Conservation (phyloP, 73 alveolate genomes). For the Paramecium primaurelia region DNA sequence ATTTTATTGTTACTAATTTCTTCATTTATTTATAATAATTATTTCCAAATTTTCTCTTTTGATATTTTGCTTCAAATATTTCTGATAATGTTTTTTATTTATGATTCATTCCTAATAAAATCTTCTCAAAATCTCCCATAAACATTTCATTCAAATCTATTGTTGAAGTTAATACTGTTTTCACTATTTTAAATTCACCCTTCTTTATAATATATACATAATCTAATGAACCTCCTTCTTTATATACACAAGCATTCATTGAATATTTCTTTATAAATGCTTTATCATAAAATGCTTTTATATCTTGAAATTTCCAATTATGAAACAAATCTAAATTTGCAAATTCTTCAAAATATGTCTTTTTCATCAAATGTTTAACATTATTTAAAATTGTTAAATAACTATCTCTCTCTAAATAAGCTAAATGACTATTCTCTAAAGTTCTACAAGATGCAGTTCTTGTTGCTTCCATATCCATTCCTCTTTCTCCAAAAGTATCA, state of each 20-base stretch:
- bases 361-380: neutral
- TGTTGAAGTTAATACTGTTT: conserved; percentile 30
- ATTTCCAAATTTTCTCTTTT: conserved; percentile 24
- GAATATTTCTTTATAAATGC: conserved; percentile 30
- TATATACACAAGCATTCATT: conserved; percentile 40
- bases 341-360: conserved; percentile 43
- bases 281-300: conserved; percentile 27
- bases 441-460: conserved; percentile 35
- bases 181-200: conserved; percentile 66
- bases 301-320: conserved; percentile 24
- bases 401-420: neutral
- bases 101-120: neutral
- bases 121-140: conserved; percentile 39
- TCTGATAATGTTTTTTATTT: neutral
- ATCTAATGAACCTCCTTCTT: conserved; percentile 50
- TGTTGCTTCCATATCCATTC: neutral
- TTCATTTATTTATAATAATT: neutral
- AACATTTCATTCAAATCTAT: conserved; percentile 36
- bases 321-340: neutral
- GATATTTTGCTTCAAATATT: neutral
- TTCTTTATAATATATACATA: conserved; percentile 59
- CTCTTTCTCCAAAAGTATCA: conserved; percentile 32
- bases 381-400: neutral
- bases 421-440: neutral
- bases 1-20: neutral